Conservation (phyloP, 73 alveolate genomes). For the Durusdinium trenchii region DNA sequence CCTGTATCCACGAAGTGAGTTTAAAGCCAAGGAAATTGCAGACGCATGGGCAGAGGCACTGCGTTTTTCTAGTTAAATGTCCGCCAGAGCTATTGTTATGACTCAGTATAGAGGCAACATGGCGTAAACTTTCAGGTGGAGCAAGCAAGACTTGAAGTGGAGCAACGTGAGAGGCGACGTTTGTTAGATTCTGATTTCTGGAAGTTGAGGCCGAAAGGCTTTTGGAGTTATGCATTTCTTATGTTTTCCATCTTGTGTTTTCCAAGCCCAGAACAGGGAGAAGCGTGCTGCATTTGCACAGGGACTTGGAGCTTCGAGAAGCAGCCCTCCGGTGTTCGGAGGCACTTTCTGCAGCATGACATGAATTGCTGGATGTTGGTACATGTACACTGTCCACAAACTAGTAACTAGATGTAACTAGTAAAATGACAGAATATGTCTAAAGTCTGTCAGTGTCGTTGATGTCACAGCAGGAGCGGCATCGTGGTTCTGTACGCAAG, state of each 20-base stretch:
- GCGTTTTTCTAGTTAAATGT: background rate
- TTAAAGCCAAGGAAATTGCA: constrained; percentile 12
- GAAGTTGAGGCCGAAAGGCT: too few relatives aligned
- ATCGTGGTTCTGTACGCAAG: constrained; percentile 31
- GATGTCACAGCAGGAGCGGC: background rate
- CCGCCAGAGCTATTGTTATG: background rate
- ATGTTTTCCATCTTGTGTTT: too few relatives aligned
- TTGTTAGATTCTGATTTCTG: background rate
- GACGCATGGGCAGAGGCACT: constrained; percentile 64
- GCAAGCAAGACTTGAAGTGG: constrained; percentile 31
- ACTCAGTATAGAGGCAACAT: background rate
- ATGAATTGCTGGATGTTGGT: background rate
- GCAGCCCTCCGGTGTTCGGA: constrained; percentile 43
- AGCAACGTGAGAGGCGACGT: constrained; percentile 51
- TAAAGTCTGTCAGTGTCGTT: background rate
- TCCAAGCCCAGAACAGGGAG: too few relatives aligned
- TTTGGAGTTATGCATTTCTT: too few relatives aligned
- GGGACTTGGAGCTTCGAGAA: constrained; percentile 31
- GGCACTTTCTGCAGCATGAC: background rate
- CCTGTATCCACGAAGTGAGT: background rate
- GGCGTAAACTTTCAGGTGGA: constrained; percentile 9
- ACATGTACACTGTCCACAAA: background rate
- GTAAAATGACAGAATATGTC: background rate
- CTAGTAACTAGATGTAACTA: background rate
- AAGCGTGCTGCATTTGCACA: background rate